These are phyloP conservation scores for Solanum neorickii DNA, from an alignment of 257 asterid species.

Conservation along the genomic window DNA sequence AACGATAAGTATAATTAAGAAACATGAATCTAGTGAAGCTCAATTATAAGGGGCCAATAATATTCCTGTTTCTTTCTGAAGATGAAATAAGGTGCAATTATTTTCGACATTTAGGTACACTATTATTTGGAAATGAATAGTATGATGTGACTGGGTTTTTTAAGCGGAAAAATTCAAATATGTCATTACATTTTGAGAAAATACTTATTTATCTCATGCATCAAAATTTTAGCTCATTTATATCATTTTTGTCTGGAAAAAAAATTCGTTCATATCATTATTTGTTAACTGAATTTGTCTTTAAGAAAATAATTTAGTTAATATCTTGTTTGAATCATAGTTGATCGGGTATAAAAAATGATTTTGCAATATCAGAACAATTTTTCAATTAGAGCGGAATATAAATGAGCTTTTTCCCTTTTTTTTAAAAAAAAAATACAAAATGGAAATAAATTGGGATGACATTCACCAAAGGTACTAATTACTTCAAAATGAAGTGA, in stretches of 20 bases:
- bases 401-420: too few species aligned
- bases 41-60: neutral
- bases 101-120: neutral
- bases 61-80: neutral
- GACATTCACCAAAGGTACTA: neutral
- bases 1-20: neutral
- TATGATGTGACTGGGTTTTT: neutral
- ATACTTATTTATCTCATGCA: neutral
- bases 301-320: too few species aligned
- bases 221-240: too few species aligned
- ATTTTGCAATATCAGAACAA: neutral
- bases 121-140: neutral
- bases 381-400: neutral
- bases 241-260: accelerated
- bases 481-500: neutral
- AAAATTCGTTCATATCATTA: too few species aligned
- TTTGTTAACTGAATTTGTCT: too few species aligned
- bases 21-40: neutral
- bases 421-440: too few species aligned
- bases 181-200: neutral
- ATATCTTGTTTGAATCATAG: too few species aligned
- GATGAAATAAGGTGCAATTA: neutral
- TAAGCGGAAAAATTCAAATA: neutral
- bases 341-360: accelerated
- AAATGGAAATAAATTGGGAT: neutral